These are phyloP conservation scores for Fraxinus xanthoxyloides DNA, from an alignment of 305 asterid species.

Conservation along the genomic window DNA sequence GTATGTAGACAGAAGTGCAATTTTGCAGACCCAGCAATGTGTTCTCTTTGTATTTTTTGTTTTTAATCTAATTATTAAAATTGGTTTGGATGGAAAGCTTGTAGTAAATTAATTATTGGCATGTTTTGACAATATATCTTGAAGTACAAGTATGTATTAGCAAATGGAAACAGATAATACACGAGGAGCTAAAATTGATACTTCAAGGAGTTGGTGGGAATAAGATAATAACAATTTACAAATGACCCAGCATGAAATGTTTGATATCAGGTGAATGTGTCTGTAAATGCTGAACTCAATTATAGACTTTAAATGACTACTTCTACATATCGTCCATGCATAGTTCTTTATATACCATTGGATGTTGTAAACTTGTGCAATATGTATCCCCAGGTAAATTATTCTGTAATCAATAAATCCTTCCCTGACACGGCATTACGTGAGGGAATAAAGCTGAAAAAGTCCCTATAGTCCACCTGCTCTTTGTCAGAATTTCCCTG, in stretches of 20 bases:
- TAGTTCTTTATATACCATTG: neutral
- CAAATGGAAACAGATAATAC: neutral
- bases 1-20: neutral
- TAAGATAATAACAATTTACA: neutral
- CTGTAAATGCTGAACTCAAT: neutral
- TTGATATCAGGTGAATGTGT: neutral
- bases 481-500: neutral
- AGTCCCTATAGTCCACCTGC: neutral
- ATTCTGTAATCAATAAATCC: neutral
- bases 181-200: neutral
- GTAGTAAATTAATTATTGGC: neutral
- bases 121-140: neutral
- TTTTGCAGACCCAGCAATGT: conserved; percentile 1
- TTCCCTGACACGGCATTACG: neutral
- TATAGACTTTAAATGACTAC: neutral
- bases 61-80: neutral
- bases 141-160: neutral
- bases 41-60: neutral
- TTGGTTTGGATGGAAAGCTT: neutral
- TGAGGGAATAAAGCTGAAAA: neutral
- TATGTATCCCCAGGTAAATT: neutral
- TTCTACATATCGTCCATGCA: neutral
- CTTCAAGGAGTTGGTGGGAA: neutral
- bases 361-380: conserved; percentile 13
- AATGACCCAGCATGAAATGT: neutral